Evolutionary conservation across 1,284 basidiomycete species (phyloP).

Genomic region (Agaricales sp.): DNA sequence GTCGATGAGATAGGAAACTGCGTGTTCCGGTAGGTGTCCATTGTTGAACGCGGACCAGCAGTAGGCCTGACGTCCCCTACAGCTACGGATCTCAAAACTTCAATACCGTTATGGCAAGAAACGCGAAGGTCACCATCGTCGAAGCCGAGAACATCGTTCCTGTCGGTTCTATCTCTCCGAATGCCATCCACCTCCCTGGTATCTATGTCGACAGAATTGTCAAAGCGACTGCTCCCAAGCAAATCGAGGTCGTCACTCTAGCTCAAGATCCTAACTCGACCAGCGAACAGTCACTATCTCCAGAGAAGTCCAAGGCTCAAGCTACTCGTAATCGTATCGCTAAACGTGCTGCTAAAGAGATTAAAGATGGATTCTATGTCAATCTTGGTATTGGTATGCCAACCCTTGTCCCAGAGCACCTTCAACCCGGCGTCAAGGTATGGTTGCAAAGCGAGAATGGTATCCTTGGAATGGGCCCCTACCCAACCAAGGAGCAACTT

Average conservation of each 20-base stretch:
- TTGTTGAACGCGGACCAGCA: not conserved
- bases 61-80: constrained; percentile 23
- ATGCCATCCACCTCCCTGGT: constrained; percentile 77
- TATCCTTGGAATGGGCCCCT: constrained; percentile 91
- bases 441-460: constrained; percentile 96
- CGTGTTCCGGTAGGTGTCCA: constrained; percentile 58
- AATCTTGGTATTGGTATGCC: constrained; percentile 85
- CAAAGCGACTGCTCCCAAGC: constrained; percentile 66
- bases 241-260: constrained; percentile 71
- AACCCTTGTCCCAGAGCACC: constrained; percentile 82
- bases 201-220: constrained; percentile 88
- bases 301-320: constrained; percentile 43
- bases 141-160: constrained; percentile 94
- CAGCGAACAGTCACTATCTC: constrained; percentile 22
- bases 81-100: constrained; percentile 84
- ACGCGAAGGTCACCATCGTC: constrained; percentile 85
- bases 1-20: constrained; percentile 86
- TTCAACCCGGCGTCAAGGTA: constrained; percentile 72
- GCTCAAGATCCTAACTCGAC: constrained; percentile 30
- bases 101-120: constrained; percentile 78
- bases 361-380: constrained; percentile 84
- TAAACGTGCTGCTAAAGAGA: constrained; percentile 80
- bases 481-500: constrained; percentile 80
- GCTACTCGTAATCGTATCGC: constrained; percentile 69
- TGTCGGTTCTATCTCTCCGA: constrained; percentile 74